phyloP scores from a whole-genome alignment of 1,139 yeast species.

The Hyphopichia fennica region DNA sequence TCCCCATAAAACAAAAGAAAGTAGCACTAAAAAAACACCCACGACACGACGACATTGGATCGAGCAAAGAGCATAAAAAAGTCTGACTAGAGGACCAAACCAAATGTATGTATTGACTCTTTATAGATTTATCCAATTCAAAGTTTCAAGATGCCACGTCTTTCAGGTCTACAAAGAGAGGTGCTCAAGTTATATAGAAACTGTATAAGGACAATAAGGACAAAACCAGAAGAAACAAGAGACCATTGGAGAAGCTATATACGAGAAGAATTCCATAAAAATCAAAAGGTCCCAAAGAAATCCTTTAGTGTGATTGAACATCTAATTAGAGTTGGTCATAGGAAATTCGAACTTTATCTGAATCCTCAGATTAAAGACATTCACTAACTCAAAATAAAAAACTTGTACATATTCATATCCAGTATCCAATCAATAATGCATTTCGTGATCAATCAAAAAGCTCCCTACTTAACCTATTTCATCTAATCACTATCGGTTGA shows the following conservation, averaged over 20 bases:
- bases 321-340: slow-evolving; percentile 72
- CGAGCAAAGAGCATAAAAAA: too few species aligned
- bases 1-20: too few species aligned
- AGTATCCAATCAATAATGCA: too few species aligned
- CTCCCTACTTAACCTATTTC: too few species aligned
- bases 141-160: slow-evolving; percentile 39
- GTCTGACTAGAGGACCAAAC: too few species aligned
- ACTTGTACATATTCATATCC: neutral
- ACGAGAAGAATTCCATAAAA: slow-evolving; percentile 63
- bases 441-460: too few species aligned
- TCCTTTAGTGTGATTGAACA: slow-evolving; percentile 89
- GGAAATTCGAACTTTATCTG: slow-evolving; percentile 72
- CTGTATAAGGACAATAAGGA: slow-evolving; percentile 53
- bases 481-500: too few species aligned
- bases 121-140: neutral
- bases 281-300: slow-evolving; percentile 61
- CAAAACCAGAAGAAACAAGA: slow-evolving; percentile 52
- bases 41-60: neutral
- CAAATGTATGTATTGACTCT: neutral
- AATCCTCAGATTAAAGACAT: slow-evolving; percentile 67
- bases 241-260: slow-evolving; percentile 48
- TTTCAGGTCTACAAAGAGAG: slow-evolving; percentile 64
- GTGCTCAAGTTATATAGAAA: slow-evolving; percentile 62
- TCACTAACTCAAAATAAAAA: slow-evolving; percentile 20
- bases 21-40: too few species aligned